Evolutionary conservation across 352 stramenopile genomes (phyloP).

Genomic region (Aphanomyces euteiches): DNA sequence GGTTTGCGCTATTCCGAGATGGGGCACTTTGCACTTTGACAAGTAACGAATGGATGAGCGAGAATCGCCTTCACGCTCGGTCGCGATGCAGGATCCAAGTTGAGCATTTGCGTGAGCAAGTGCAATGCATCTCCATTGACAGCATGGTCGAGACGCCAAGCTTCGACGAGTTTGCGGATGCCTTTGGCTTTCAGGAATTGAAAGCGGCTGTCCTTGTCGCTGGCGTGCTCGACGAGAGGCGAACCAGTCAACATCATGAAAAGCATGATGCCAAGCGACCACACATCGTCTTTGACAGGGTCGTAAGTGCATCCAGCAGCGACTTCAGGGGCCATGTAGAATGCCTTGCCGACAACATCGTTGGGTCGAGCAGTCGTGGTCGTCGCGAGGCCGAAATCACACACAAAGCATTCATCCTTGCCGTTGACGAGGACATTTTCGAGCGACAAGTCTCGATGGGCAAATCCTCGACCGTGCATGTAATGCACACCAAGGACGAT

Average conservation of each 20-base stretch:
- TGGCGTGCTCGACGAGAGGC: conserved; percentile 42
- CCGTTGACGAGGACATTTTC: conserved; percentile 88
- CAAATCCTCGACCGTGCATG: conserved; percentile 64
- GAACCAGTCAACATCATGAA: conserved; percentile 63
- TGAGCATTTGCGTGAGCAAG: neutral
- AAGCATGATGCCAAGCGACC: conserved; percentile 59
- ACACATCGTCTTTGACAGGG: conserved; percentile 49
- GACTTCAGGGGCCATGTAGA: conserved; percentile 64
- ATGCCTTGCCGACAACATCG: conserved; percentile 45
- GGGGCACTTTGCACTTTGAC: neutral
- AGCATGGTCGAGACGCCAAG: conserved; percentile 40
- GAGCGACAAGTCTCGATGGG: conserved; percentile 87
- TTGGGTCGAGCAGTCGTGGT: neutral
- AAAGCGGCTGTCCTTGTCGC: conserved; percentile 41
- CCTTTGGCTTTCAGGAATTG: conserved; percentile 40
- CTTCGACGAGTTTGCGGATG: conserved; percentile 43
- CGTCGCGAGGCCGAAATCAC: conserved; percentile 56
- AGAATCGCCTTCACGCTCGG: neutral
- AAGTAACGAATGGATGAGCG: conserved; percentile 1
- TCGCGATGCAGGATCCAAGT: neutral
- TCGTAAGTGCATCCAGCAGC: conserved; percentile 40
- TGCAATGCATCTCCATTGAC: conserved; percentile 3
- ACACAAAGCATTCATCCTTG: conserved; percentile 67
- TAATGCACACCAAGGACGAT: conserved; percentile 59
- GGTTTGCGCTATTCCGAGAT: neutral